Conservation (phyloP, 495 filamentous ascomycete species). For the Acidomyces sp. region DNA sequence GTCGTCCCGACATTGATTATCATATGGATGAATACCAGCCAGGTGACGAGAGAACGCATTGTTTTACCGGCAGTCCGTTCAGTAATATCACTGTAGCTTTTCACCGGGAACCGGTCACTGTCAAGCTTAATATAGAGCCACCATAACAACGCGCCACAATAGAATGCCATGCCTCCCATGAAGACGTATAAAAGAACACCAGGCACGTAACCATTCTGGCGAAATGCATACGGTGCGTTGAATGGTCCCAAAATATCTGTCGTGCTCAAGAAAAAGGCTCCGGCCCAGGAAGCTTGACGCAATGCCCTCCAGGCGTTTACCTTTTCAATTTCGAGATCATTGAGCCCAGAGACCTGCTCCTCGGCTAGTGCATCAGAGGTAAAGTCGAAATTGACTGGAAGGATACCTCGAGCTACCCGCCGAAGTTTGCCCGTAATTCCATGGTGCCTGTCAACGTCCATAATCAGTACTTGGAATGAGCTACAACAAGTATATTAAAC, state of each 20-base stretch:
- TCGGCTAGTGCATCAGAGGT: neutral
- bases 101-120: conserved; percentile 15
- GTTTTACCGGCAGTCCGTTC: conserved; percentile 12
- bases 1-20: conserved; percentile 42
- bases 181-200: conserved; percentile 17
- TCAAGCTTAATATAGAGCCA: conserved; percentile 20
- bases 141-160: conserved; percentile 15
- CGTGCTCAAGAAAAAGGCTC: conserved; percentile 44
- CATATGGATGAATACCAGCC: conserved; percentile 20
- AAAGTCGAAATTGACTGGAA: conserved; percentile 1
- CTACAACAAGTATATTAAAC: neutral
- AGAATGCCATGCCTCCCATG: conserved; percentile 15
- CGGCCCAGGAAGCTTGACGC: conserved; percentile 34
- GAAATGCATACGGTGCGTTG: conserved; percentile 29
- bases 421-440: conserved; percentile 1
- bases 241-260: conserved; percentile 53
- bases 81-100: conserved; percentile 16
- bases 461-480: neutral
- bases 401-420: conserved; percentile 2
- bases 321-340: conserved; percentile 32
- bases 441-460: conserved; percentile 1
- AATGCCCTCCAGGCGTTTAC: conserved; percentile 34
- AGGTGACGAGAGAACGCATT: conserved; percentile 15
- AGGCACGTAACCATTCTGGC: conserved; percentile 16
- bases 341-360: conserved; percentile 11